A percentile compares a stretch with the other conserved stretches of the same genome.
These are phyloP conservation scores for Chlorella sorokiniana DNA, from an alignment of 139 green algal species.

Conservation along the genomic window DNA sequence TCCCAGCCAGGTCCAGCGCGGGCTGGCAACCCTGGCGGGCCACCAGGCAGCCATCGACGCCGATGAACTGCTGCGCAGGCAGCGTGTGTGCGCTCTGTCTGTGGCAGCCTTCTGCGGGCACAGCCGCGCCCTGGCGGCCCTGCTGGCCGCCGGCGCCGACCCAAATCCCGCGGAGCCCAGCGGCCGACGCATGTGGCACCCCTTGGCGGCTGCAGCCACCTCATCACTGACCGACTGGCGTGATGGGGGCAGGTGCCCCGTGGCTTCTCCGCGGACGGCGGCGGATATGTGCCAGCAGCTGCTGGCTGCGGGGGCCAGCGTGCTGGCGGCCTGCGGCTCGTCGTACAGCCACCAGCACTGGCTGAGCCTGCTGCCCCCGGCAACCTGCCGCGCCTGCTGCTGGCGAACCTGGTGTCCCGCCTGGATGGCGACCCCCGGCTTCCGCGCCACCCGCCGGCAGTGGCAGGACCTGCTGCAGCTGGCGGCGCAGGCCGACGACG, in stretches of 20 bases:
- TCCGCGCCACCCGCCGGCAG: not conserved
- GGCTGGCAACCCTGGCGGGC: not conserved
- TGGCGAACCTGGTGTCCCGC: not conserved
- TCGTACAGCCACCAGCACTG: not conserved
- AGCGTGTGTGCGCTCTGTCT: not conserved
- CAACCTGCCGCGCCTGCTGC: constrained; percentile 2
- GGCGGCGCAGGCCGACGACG: not conserved
- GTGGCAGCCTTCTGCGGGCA: constrained; percentile 5
- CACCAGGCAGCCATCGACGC: no score
- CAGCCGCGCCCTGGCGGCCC: not conserved
- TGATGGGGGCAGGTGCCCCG: no score
- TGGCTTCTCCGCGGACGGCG: no score
- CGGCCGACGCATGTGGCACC: not conserved
- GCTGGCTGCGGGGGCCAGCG: not conserved
- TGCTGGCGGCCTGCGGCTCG: not conserved
- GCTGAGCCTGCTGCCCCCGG: not conserved
- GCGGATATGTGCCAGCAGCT: not conserved
- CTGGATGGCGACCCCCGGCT: not conserved
- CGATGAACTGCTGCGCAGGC: no score
- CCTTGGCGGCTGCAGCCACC: constrained; percentile 12
- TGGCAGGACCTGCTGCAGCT: not conserved
- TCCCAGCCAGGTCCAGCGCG: not conserved
- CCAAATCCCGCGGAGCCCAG: not conserved
- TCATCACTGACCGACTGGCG: no score
- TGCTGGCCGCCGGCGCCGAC: constrained; percentile 9